Evolutionary conservation across 2,329 filamentous ascomycete species (phyloP), one percentile per base, ranked within the genome.

Genomic region (Pseudogymnoascus sp.): DNA sequence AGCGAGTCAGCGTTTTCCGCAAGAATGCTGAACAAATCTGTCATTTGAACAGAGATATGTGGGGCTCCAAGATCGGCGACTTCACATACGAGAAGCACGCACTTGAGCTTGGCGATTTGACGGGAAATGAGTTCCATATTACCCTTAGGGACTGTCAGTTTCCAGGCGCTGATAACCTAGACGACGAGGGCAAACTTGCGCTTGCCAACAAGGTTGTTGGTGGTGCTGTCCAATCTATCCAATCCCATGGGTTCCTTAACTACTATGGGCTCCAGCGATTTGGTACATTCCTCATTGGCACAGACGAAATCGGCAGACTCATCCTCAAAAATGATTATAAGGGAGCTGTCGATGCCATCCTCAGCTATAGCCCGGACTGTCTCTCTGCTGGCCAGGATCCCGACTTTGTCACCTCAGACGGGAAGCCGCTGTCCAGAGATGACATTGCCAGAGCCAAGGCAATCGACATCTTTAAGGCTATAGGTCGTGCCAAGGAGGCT

Each of bases 201-300:
- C 76, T 74, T 71, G 78, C 74, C 62, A 76, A 79, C 73, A 73
- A 79, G 5, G 78, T 84, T 34, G 79, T 91, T 67, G 73, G 81
- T 66, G 72, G 80, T 66, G 81, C 90, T 0, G 78, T 96, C 61
- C 79, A 83, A 45, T 85, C 88, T 67, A 85, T 98, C 69, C 80
- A 83, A 63, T 78, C 85, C 48, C 83, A 88, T 51, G 95, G 95
- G 2, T 99, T 96, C 80, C 87, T 99, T 77, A 99, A 99, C 77
- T 99, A 98, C 78, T 99, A 93, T 73, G 95, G 95, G 7, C 85
- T 98, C n/a, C 95, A 99, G 77, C 87, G 95, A 23, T 99, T 99
- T 71, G 95, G 95, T 28, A 93, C 92, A 0, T 93, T 95, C 75
- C 80, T 86, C 28, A 89, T 90, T 11, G 90, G 92, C 36, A 99